These are phyloP conservation scores for Lepiota brunneoincarnata DNA, from an alignment of 768 basidiomycete species.

Conservation along the genomic window DNA sequence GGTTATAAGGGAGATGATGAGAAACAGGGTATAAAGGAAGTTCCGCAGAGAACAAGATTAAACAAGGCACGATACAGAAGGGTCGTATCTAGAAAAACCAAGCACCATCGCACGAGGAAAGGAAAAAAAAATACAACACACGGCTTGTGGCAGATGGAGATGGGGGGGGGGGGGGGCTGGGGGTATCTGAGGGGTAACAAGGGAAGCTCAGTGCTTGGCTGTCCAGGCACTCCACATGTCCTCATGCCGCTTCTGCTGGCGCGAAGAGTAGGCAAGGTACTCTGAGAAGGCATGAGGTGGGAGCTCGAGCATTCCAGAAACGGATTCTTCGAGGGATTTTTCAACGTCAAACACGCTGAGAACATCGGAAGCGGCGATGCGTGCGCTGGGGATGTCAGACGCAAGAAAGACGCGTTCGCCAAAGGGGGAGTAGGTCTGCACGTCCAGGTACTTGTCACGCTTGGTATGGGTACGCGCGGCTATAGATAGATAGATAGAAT, in stretches of 20 bases:
- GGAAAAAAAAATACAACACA: neutral
- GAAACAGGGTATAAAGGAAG: slow-evolving; percentile 1
- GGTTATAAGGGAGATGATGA: neutral
- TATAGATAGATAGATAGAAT: slow-evolving; percentile 23
- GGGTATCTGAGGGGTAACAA: neutral
- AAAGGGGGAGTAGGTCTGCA: slow-evolving; percentile 62
- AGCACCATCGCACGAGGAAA: neutral
- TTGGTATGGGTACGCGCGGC: slow-evolving; percentile 55
- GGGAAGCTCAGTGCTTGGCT: slow-evolving; percentile 19
- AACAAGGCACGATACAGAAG: neutral
- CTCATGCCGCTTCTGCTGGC: slow-evolving; percentile 55
- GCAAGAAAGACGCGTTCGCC: slow-evolving; percentile 66
- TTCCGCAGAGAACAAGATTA: neutral
- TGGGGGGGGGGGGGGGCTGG: no score
- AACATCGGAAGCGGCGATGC: slow-evolving; percentile 58
- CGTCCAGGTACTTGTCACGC: slow-evolving; percentile 61
- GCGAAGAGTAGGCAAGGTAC: slow-evolving; percentile 51
- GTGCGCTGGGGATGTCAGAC: slow-evolving; percentile 55
- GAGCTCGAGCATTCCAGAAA: slow-evolving; percentile 60
- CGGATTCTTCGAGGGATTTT: neutral
- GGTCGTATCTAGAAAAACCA: neutral
- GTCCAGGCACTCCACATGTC: slow-evolving; percentile 54
- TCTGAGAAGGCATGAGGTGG: slow-evolving; percentile 56
- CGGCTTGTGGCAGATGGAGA: no score
- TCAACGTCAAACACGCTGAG: slow-evolving; percentile 51